Evolutionary conservation across 2,329 filamentous ascomycete genomes (phyloP), one percentile per base, ranked within the genome.

Genomic region (Tolypocladium sp.): DNA sequence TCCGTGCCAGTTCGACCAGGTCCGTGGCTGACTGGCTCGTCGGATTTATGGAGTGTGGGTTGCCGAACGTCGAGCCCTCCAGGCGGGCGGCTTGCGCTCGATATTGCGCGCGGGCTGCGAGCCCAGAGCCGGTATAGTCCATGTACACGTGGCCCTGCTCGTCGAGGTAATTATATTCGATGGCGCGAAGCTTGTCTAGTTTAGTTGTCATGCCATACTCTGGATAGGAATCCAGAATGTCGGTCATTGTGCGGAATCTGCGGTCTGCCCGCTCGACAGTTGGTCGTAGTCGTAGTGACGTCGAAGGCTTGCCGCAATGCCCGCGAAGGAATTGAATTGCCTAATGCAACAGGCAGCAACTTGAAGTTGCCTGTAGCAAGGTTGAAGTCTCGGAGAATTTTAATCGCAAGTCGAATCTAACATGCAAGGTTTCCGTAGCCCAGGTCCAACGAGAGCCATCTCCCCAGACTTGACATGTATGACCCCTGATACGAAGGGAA

Each of bases 51-150:
- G 73, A 76, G 66, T 77, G 75, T 1, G 75, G 75, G 65, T 77
- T 77, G 58, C 75, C 75, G 30, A 70, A 73, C 25, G 74, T 60
- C 2, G 61, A 63, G n/a, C 56, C 54, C 10, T 64, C 57, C 4
- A 74, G 63, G 0, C 73, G 72, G 25, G 62, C 59, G 9, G 66
- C 62, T 57, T 75, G 73, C 1, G 70, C 69, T 3, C 58, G 61
- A 54, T 69, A 60, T 62, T 77, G 75, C 2, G 67, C 57, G 1
- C 64, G 64, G 3, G 74, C 68, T 0, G 72, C 68, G 2, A 77
- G 69, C 0, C 74, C 70, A 0, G 73, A 65, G 15, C 75, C 75
- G 1, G 74, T 74, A 62, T 76, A 77, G 66, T 77, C 75, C 4
- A 77, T 67, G 56, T 77, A 77, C 3, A 74, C 63, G 44, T 77